Conservation (phyloP, 176 grass and related monocot genomes). For the Musa acuminata region DNA sequence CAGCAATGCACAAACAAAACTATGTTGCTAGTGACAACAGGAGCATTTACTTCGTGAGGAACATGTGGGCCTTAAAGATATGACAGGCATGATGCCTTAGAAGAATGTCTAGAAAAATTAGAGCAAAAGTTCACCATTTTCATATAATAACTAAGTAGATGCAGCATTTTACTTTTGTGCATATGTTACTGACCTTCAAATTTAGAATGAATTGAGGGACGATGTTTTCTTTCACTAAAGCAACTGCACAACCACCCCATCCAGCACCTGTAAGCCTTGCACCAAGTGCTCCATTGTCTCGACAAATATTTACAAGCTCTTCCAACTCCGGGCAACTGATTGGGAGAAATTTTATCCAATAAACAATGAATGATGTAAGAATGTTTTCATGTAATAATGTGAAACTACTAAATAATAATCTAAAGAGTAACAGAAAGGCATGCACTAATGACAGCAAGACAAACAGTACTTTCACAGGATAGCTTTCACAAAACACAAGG, state of each 20-base stretch:
- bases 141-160: background rate
- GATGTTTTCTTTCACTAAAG: conserved; percentile 77
- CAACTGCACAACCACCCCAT: conserved; percentile 87
- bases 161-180: background rate
- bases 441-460: background rate
- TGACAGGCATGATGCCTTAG: no score
- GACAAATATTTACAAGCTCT: conserved; percentile 81
- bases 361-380: background rate
- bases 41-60: no score
- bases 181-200: conserved; percentile 52
- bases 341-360: background rate
- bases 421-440: background rate
- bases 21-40: no score
- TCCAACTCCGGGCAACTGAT: conserved; percentile 85
- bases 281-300: conserved; percentile 73
- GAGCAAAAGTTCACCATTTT: background rate
- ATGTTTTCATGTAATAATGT: background rate
- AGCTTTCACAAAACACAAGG: background rate
- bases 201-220: conserved; percentile 87
- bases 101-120: background rate
- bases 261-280: conserved; percentile 90
- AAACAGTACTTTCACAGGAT: background rate
- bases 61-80: no score
- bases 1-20: no score
- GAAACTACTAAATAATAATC: background rate